Evolutionary conservation across 345 rosid species (phyloP).

Genomic region (Gossypium herbaceum): DNA sequence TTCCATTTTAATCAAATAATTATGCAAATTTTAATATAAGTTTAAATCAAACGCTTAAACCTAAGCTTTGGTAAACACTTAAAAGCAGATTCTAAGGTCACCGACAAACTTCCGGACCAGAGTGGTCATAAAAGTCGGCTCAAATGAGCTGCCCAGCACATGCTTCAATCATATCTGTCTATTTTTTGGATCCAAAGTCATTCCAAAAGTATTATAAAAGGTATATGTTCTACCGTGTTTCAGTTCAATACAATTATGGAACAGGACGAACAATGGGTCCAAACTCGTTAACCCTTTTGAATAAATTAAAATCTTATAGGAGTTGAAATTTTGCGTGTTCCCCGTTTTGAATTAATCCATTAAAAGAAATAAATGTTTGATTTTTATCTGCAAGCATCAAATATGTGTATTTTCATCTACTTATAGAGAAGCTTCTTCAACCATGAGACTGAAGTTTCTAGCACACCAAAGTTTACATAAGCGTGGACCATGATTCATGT

Average conservation of each 20-base stretch:
- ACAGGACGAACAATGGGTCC: background rate
- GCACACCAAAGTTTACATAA: background rate
- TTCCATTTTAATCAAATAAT: no score
- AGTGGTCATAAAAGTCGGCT: conserved; percentile 16
- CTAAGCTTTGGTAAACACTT: background rate
- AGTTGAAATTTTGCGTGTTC: background rate
- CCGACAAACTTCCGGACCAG: background rate
- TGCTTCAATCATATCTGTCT: background rate
- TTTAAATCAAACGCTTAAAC: no score
- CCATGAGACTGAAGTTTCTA: background rate
- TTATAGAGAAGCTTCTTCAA: background rate
- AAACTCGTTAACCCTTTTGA: background rate
- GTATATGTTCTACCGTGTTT: background rate
- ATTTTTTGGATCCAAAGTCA: background rate
- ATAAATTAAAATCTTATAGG: background rate
- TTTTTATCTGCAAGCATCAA: background rate
- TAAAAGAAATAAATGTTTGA: background rate
- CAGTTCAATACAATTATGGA: background rate
- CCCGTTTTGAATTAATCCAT: background rate
- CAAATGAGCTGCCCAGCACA: conserved; percentile 7
- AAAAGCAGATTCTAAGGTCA: background rate
- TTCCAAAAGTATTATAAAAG: background rate
- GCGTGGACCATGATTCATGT: background rate
- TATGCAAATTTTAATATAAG: no score
- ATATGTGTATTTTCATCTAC: background rate